phyloP scores from a whole-genome alignment of 768 basidiomycete genomes.

The Paxillus ammoniavirescens region DNA sequence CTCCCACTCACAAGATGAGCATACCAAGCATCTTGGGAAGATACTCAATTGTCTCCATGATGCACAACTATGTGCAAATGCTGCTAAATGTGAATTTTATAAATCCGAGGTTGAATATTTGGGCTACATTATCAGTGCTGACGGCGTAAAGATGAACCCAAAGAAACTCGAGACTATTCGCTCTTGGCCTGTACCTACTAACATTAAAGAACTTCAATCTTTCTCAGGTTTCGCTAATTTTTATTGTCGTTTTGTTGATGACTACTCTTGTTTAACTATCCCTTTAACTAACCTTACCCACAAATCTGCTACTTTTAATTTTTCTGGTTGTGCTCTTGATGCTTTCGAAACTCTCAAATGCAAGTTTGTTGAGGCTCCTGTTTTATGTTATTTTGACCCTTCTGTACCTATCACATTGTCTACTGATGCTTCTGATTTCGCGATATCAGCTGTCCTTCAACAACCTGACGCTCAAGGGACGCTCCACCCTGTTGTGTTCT shows the following conservation, averaged over 20 bases:
- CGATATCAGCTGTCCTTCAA: conserved; percentile 1
- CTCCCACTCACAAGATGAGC: conserved; percentile 32
- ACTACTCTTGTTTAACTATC: conserved; percentile 32
- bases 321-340: conserved; percentile 15
- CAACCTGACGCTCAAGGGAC: conserved; percentile 9
- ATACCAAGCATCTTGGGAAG: conserved; percentile 30
- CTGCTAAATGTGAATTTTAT: conserved; percentile 38
- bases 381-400: conserved; percentile 20
- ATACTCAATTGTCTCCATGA: conserved; percentile 33
- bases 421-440: conserved; percentile 23
- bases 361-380: conserved; percentile 14
- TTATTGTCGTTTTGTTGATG: conserved; percentile 34
- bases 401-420: conserved; percentile 8
- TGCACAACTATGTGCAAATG: conserved; percentile 27
- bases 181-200: conserved; percentile 27
- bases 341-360: conserved; percentile 20
- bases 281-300: conserved; percentile 30
- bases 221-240: conserved; percentile 34
- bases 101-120: conserved; percentile 38
- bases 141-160: conserved; percentile 32
- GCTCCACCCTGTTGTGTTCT: conserved; percentile 33
- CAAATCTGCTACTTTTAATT: conserved; percentile 28
- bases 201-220: conserved; percentile 20
- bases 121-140: conserved; percentile 35
- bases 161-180: conserved; percentile 26